phyloP scores from a whole-genome alignment of 2,329 filamentous ascomycete species.

The Huntiella bhutanensis region DNA sequence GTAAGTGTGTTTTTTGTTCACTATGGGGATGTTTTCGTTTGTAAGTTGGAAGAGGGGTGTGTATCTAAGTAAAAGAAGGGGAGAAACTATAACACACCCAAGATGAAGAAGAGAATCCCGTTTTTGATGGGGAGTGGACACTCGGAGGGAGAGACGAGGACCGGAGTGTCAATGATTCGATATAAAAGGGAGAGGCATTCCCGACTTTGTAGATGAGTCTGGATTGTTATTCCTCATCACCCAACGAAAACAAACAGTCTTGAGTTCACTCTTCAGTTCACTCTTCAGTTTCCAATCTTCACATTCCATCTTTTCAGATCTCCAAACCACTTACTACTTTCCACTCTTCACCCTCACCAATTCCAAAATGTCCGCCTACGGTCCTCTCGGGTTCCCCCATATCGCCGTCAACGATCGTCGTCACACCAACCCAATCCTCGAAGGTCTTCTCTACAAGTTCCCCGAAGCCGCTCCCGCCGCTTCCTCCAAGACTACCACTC shows the following conservation, averaged over 20 bases:
- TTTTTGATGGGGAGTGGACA: not conserved
- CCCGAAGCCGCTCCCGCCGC: slow-evolving; percentile 1
- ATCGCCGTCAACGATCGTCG: slow-evolving; percentile 10
- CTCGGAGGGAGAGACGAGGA: not conserved
- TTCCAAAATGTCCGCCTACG: slow-evolving; percentile 9
- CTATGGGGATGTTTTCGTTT: too few species aligned
- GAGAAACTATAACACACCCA: too few species aligned
- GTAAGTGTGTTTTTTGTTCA: too few species aligned
- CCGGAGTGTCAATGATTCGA: too few species aligned
- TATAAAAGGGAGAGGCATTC: too few species aligned
- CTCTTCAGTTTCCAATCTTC: not conserved
- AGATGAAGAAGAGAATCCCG: not conserved
- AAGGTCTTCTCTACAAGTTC: slow-evolving; percentile 13
- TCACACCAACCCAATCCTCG: slow-evolving; percentile 13
- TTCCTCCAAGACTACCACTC: not conserved
- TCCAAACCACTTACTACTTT: not conserved
- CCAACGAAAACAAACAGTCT: too few species aligned
- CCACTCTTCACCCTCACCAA: not conserved
- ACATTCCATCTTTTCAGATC: not conserved
- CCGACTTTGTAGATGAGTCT: too few species aligned
- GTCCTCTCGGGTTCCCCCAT: slow-evolving; percentile 9
- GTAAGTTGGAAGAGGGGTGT: too few species aligned
- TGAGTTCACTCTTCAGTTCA: not conserved
- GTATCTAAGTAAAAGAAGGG: too few species aligned
- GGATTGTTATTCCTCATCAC: too few species aligned